Evolutionary conservation across 1,139 yeast genomes (phyloP).

Genomic region (Pichia sp.): DNA sequence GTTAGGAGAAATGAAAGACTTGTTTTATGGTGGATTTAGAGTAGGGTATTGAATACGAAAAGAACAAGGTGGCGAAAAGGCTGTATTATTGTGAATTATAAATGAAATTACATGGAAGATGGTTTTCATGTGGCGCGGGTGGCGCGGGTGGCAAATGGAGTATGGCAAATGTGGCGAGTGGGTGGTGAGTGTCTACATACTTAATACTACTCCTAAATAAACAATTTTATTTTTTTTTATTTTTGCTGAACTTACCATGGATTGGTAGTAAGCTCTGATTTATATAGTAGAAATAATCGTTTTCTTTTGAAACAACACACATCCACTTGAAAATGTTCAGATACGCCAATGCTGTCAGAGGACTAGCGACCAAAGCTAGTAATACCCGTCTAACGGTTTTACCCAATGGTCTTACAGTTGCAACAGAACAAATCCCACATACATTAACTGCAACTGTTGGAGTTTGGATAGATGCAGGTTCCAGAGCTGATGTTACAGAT

Average conservation of each 20-base stretch:
- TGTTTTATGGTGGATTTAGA: not conserved
- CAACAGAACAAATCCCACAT: slow-evolving; percentile 82
- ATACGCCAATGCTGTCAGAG: not conserved
- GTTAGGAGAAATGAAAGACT: not conserved
- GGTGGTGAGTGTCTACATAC: not conserved
- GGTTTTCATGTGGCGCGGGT: not conserved
- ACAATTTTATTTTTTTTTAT: not conserved
- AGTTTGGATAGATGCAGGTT: slow-evolving; percentile 96
- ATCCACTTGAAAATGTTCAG: not conserved
- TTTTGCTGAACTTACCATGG: too few relatives aligned
- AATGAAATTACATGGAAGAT: too few relatives aligned
- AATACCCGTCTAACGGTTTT: slow-evolving; percentile 56
- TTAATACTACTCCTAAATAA: too few relatives aligned
- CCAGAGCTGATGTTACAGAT: slow-evolving; percentile 83
- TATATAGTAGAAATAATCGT: not conserved
- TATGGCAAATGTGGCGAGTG: not conserved
- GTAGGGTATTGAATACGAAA: too few relatives aligned
- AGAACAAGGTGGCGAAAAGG: not conserved
- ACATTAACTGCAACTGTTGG: slow-evolving; percentile 96
- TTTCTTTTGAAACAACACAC: not conserved
- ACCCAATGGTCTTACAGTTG: slow-evolving; percentile 87
- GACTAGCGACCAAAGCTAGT: not conserved
- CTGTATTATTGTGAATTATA: too few relatives aligned
- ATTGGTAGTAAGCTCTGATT: not conserved
- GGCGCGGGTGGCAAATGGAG: not conserved